A percentile compares a stretch with the other conserved stretches of the same genome.
phyloP scores from a whole-genome alignment of 1,284 basidiomycete genomes.

The Tilletiopsis washingtonensis region DNA sequence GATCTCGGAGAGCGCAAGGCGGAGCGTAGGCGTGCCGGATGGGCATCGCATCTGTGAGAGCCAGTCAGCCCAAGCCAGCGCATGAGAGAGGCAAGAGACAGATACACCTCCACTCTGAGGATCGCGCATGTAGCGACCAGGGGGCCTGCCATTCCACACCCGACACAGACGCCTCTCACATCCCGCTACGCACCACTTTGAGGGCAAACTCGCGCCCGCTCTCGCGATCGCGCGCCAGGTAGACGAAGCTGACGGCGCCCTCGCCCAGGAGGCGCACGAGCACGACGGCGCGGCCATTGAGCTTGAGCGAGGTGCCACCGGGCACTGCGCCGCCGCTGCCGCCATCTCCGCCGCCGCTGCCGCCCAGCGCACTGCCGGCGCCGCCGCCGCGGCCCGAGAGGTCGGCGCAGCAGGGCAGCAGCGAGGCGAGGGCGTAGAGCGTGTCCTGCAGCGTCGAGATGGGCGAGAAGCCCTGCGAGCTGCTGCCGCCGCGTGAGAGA shows the following conservation, averaged over 20 bases:
- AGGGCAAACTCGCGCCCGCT: slow-evolving; percentile 42
- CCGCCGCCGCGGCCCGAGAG: background rate
- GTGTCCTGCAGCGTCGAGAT: slow-evolving; percentile 5
- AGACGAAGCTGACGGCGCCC: slow-evolving; percentile 38
- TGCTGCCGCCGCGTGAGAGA: background rate
- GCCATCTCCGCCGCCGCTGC: background rate
- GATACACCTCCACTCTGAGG: background rate
- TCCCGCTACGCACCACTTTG: slow-evolving; percentile 30
- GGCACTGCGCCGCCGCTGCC: slow-evolving; percentile 7
- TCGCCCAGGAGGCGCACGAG: slow-evolving; percentile 40
- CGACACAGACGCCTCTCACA: background rate
- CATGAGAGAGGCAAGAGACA: background rate
- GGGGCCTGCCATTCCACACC: too few relatives aligned
- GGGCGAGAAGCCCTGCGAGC: background rate
- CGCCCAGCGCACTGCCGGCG: background rate
- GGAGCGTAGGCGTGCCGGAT: slow-evolving; percentile 36
- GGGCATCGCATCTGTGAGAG: slow-evolving; percentile 39
- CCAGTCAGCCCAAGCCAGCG: background rate
- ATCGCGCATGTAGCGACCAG: too few relatives aligned
- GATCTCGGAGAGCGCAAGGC: slow-evolving; percentile 45
- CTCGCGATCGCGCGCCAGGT: slow-evolving; percentile 36
- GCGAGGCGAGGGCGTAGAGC: slow-evolving; percentile 4
- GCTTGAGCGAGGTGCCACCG: slow-evolving; percentile 23
- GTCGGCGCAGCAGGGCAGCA: slow-evolving; percentile 2
- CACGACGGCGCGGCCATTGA: slow-evolving; percentile 39